These are phyloP conservation scores for Neurospora sp. DNA, from an alignment of 495 filamentous ascomycete species.

Conservation along the genomic window DNA sequence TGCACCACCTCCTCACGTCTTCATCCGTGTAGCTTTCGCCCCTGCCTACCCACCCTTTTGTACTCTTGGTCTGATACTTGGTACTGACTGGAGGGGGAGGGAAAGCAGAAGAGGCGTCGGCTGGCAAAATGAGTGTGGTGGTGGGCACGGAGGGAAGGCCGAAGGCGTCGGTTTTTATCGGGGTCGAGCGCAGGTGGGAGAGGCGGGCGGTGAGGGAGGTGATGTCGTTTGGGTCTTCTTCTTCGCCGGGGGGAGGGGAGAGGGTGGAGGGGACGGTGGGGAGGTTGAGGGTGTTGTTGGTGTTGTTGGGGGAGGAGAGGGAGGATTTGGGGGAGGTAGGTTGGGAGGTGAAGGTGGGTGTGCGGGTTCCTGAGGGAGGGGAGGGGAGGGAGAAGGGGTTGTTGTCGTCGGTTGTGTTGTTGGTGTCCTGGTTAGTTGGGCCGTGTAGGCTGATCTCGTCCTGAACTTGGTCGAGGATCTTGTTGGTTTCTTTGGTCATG, in stretches of 20 bases:
- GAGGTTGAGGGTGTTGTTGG: conserved; percentile 11
- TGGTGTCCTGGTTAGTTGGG: not conserved
- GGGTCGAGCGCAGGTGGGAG: conserved; percentile 14
- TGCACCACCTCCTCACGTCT: conserved; percentile 59
- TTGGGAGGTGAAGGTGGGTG: not conserved
- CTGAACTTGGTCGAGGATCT: conserved; percentile 22
- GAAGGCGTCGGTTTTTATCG: conserved; percentile 23
- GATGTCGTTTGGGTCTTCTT: conserved; percentile 27
- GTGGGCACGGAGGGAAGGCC: conserved; percentile 46
- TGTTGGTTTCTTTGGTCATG: conserved; percentile 25
- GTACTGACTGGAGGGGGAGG: conserved; percentile 30
- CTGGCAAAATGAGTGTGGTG: conserved; percentile 9
- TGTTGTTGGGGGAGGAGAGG: not conserved
- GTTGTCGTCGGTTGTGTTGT: not conserved
- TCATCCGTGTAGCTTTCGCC: conserved; percentile 43
- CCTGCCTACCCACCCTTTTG: not conserved
- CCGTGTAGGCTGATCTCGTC: conserved; percentile 26
- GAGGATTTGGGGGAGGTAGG: not conserved
- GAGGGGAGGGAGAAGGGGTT: not conserved
- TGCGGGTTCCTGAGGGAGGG: not conserved
- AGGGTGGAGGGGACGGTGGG: conserved; percentile 27
- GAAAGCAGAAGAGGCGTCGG: conserved; percentile 38
- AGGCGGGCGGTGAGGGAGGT: conserved; percentile 32
- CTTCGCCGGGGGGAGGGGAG: conserved; percentile 10
- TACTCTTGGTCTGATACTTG: not conserved